Conservation (phyloP, 2,329 filamentous ascomycete species). For the Dothideomycetes sp. region DNA sequence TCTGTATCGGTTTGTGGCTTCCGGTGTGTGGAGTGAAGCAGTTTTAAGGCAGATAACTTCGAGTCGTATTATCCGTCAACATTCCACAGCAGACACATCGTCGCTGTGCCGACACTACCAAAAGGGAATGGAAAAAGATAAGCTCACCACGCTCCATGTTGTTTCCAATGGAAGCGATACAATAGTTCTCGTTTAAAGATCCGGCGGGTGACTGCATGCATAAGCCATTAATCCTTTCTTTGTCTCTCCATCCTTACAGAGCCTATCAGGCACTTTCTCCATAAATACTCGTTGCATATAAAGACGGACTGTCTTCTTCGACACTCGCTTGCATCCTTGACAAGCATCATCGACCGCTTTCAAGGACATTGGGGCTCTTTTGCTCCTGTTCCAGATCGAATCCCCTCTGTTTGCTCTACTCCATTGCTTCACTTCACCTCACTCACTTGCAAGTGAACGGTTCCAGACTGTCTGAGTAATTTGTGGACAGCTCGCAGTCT, state of each 20-base stretch:
- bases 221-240: not conserved
- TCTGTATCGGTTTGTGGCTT: no score
- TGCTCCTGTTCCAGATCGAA: no score
- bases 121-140: slow-evolving; percentile 10
- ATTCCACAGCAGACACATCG: not conserved
- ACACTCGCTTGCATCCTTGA: not conserved
- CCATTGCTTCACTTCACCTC: not conserved
- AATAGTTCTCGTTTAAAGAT: not conserved
- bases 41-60: no score
- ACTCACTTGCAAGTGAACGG: not conserved
- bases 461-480: not conserved
- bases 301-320: not conserved
- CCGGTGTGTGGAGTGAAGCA: no score
- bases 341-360: not conserved
- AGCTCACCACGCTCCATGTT: not conserved
- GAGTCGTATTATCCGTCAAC: no score
- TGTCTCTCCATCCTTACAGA: not conserved
- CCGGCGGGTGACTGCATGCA: not conserved
- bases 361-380: not conserved
- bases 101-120: slow-evolving; percentile 5
- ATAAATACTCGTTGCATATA: no score
- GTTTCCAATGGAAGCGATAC: slow-evolving; percentile 2
- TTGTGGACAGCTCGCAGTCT: not conserved
- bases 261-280: not conserved
- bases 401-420: not conserved